Evolutionary conservation across 176 grass and related monocot species (phyloP).

Genomic region (Pontederia crassipes): DNA sequence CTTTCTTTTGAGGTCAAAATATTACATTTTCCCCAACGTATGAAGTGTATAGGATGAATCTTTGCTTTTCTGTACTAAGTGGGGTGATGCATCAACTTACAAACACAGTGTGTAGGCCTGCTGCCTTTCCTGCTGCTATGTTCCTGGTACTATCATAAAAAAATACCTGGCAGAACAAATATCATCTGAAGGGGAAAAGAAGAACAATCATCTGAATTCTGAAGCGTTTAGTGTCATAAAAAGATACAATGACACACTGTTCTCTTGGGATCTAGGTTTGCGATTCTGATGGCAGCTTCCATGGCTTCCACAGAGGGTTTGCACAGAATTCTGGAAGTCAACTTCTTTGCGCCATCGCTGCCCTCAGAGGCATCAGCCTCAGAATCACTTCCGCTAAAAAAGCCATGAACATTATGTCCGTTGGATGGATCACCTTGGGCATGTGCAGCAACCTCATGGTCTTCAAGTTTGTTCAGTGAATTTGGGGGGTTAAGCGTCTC

Average conservation of each 20-base stretch:
- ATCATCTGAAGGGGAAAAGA: background rate
- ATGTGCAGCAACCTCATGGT: background rate
- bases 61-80: background rate
- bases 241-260: constrained; percentile 30
- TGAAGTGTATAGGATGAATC: background rate
- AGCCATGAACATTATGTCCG: background rate
- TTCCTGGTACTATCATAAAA: constrained; percentile 87
- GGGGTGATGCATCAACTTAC: constrained; percentile 26
- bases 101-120: constrained; percentile 64
- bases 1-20: background rate
- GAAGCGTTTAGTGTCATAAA: no score
- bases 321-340: constrained; percentile 41
- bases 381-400: constrained; percentile 1
- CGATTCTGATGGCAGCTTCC: constrained; percentile 60
- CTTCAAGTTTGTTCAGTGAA: background rate
- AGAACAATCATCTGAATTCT: background rate
- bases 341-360: background rate
- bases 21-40: background rate
- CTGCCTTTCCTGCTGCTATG: constrained; percentile 72
- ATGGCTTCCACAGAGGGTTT: constrained; percentile 84
- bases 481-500: constrained; percentile 60
- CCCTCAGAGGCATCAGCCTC: background rate
- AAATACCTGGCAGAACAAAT: constrained; percentile 44
- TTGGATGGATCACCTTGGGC: background rate
- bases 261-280: constrained; percentile 59